Evolutionary conservation across 2,329 filamentous ascomycete species (phyloP).

Genomic region (Immersiporthe knoxdaviesiana): DNA sequence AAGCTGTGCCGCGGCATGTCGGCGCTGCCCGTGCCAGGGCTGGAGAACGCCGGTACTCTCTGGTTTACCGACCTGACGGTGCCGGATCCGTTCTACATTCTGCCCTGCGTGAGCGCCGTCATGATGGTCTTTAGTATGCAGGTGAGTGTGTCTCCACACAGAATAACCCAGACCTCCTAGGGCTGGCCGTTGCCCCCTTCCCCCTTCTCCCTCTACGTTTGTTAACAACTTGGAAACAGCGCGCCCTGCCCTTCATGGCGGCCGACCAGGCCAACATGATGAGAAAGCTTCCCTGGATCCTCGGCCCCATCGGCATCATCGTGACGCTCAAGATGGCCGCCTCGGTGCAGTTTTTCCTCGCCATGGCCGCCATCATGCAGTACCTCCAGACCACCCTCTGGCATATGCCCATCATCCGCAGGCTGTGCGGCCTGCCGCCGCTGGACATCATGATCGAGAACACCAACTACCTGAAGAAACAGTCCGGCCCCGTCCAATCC

Average conservation of each 20-base stretch:
- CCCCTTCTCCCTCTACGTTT: too few relatives aligned
- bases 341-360: slow-evolving; percentile 66
- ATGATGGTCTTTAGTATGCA: slow-evolving; percentile 62
- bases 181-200: too few relatives aligned
- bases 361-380: slow-evolving; percentile 44
- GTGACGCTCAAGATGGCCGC: slow-evolving; percentile 54
- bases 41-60: slow-evolving; percentile 69
- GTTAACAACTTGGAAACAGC: slow-evolving; percentile 30
- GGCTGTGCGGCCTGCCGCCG: slow-evolving; percentile 43
- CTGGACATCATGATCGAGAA: slow-evolving; percentile 26
- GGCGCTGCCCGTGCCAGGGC: slow-evolving; percentile 75
- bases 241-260: slow-evolving; percentile 40
- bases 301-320: slow-evolving; percentile 38
- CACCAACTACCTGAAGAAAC: slow-evolving; percentile 7
- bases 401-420: slow-evolving; percentile 44
- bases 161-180: too few relatives aligned
- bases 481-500: neutral
- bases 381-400: slow-evolving; percentile 50
- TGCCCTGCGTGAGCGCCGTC: slow-evolving; percentile 66
- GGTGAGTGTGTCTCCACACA: slow-evolving; percentile 53
- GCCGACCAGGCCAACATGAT: slow-evolving; percentile 38
- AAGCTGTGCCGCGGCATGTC: slow-evolving; percentile 75
- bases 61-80: slow-evolving; percentile 83
- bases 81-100: slow-evolving; percentile 75
- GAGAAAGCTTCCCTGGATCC: slow-evolving; percentile 41